These are phyloP conservation scores for Schizochytrium sp. DNA, from an alignment of 108 stramenopile species.

Conservation along the genomic window DNA sequence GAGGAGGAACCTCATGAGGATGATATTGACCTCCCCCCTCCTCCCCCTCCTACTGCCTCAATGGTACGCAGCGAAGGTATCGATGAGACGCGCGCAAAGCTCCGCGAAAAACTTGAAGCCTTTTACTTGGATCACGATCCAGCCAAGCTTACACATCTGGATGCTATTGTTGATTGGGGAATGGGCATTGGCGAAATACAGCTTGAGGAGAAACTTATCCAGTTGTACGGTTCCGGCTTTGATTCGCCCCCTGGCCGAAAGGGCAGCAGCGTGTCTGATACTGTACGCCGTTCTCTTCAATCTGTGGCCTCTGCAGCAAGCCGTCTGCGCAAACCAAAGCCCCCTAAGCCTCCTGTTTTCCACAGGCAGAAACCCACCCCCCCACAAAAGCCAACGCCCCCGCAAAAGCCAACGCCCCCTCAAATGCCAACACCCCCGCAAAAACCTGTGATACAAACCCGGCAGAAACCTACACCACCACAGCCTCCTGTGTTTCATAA, in stretches of 20 bases:
- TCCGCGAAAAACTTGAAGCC: background rate
- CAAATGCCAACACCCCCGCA: background rate
- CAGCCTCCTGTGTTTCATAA: background rate
- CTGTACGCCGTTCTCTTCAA: background rate
- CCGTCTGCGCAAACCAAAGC: background rate
- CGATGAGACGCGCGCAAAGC: background rate
- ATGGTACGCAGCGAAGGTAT: background rate
- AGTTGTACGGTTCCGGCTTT: slow-evolving; percentile 56
- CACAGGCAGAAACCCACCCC: background rate
- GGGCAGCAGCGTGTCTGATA: background rate
- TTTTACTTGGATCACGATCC: slow-evolving; percentile 41
- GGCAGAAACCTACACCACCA: background rate
- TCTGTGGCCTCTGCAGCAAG: background rate
- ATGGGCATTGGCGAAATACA: slow-evolving; percentile 32
- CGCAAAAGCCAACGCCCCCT: background rate
- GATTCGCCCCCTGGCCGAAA: background rate
- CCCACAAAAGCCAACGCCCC: background rate
- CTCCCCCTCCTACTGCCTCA: slow-evolving; percentile 35
- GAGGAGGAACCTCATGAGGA: slow-evolving; percentile 24
- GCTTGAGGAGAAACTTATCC: slow-evolving; percentile 58
- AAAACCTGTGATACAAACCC: background rate
- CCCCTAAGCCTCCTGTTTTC: background rate
- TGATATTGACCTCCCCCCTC: background rate
- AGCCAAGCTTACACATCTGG: slow-evolving; percentile 3
- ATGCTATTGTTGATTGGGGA: slow-evolving; percentile 49